Evolutionary conservation across 306 rosid genomes (phyloP), one percentile per base, ranked within the genome.

Genomic region (Lathyrus tuberosus): DNA sequence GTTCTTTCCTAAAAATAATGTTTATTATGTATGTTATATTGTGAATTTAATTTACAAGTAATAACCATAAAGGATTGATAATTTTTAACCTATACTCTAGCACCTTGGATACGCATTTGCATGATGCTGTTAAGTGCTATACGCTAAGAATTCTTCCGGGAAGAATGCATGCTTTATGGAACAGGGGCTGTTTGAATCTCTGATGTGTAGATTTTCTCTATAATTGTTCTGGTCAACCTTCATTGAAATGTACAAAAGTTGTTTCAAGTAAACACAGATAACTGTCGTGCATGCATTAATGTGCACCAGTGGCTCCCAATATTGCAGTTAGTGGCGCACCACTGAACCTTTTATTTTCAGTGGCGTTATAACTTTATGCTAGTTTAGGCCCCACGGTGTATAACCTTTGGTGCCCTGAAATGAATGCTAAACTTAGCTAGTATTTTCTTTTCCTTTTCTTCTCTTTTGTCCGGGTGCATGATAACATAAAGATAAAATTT

Each of bases 281-380:
- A 24, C 30, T 48, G 76, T 81, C 76, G 37, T 68, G 58, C 43
- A 48, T 69, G 54, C 60, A 69, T 49, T 63, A 57, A 59, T 67
- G 79, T 69, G 73, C 57, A 16, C 70, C 62, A 22, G 41, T 13
- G 33, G 11, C 64, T 71, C 75, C 37, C 72, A 52, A 63, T 5
- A 15, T 46, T 65, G 56, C 57, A 31, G 33, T 51, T 48, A 78
- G 80, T 74, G 86, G 83, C 72, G 78, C 80, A 82, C 83, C 80
- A 61, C 12, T 44, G 57, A 46, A 40, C 71, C 63, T 57, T 28
- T 28, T 73, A 70, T 65, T 48, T 42, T 64, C 49, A 75, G 72
- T 71, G 80, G 71, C 67, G 15, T 35, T 54, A 16, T 1, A 57
- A 12, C 74, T 70, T 67, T 40, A 54, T 62, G 60, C 69, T n/a